These are phyloP conservation scores for Apostasia ramifera DNA, from an alignment of 106 monocot genomes.

Conservation along the genomic window DNA sequence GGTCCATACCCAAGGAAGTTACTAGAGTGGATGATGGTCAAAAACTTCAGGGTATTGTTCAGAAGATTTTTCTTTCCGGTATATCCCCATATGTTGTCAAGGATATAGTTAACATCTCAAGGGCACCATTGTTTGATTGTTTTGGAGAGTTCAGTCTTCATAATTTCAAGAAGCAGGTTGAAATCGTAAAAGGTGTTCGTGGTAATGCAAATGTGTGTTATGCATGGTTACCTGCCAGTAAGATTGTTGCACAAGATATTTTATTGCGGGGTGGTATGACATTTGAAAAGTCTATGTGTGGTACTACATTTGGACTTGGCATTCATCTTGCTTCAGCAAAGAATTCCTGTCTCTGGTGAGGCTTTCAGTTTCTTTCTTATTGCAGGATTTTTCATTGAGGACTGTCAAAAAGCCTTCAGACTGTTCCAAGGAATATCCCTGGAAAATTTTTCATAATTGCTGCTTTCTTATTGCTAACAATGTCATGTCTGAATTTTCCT, in stretches of 20 bases:
- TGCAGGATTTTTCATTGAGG: background rate
- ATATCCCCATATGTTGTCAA: constrained; percentile 27
- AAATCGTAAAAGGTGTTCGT: constrained; percentile 20
- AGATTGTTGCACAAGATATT: constrained; percentile 32
- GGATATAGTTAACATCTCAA: constrained; percentile 42
- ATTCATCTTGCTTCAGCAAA: constrained; percentile 56
- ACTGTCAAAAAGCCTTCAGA: constrained; percentile 1
- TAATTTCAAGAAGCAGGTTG: constrained; percentile 41
- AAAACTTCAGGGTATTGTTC: constrained; percentile 17
- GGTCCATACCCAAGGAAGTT: constrained; percentile 9
- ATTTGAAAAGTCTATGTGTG: constrained; percentile 17
- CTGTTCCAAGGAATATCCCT: background rate
- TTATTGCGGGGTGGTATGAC: constrained; percentile 27
- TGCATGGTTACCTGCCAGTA: constrained; percentile 52
- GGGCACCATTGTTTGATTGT: constrained; percentile 21
- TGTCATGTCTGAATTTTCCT: no score
- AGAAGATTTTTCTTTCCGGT: constrained; percentile 33
- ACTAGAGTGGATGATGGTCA: background rate
- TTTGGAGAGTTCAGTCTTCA: constrained; percentile 17
- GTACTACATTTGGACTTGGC: constrained; percentile 35
- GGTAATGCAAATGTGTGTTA: constrained; percentile 65
- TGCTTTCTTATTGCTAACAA: no score
- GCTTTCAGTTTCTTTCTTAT: constrained; percentile 4
- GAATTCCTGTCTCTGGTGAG: constrained; percentile 45
- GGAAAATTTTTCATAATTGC: no score